Evolutionary conservation across 306 rosid genomes (phyloP), one percentile per base, ranked within the genome.

Genomic region (Fragaria ananassa): DNA sequence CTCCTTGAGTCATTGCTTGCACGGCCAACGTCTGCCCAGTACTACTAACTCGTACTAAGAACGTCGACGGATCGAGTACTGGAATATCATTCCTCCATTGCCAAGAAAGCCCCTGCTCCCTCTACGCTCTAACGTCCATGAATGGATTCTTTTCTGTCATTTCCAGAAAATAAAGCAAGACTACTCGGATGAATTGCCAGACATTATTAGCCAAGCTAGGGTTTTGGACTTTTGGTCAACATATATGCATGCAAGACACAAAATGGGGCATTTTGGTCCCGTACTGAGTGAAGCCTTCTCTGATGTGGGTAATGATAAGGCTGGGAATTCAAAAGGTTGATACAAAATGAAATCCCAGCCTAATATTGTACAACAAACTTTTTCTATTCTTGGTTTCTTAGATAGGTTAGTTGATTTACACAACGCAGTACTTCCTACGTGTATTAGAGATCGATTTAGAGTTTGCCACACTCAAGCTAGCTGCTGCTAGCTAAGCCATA

Each of bases 1-100:
- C 13, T 44, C 47, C 44, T 41, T 41, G 13, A 44, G 13, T 44
- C 47, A 44, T 91, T 87, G 89, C 96, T 92, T 92, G 79, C 96
- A 92, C 92, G 93, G 86, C 87, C 88, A 85, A 83, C 31, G 81
- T 62, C 42, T 62, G 44, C n/a, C 44, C 21, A 7, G 45, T 60
- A 13, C 18, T 27, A 27, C 15, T 56, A 2, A 0, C 61, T 56
- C 27, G 29, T 56, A n/a, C 61, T n/a, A n/a, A 56, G 13, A 19
- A 56, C 9, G 17, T 1, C 31, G 35, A 60, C 8, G 18, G 17
- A 23, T 12, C 18, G 19, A 27, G 37, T 39, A 39, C 42, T 60
- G 41, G 69, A 45, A 37, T 34, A 19, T 44, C 27, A 19, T 44
- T 29, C 70, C 63, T 69, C 34, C 45, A 73, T 53, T 86, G 4